A percentile compares a stretch with the other conserved stretches of the same genome.
Evolutionary conservation across 768 basidiomycete genomes (phyloP).

Genomic region (Boletellus sp.): DNA sequence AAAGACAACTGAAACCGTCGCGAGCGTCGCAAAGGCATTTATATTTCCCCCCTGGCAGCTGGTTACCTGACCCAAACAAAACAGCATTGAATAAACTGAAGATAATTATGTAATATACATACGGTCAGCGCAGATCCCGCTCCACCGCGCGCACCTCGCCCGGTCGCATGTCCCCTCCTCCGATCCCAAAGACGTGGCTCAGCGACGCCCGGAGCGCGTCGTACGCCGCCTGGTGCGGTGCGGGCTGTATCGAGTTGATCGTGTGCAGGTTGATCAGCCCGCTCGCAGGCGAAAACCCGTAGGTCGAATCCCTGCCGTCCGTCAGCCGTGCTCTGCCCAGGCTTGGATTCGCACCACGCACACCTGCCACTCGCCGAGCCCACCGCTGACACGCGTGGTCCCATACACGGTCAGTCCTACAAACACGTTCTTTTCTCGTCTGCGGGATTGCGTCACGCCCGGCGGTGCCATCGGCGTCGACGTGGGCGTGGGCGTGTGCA

Average conservation of each 20-base stretch:
- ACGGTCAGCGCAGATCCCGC: not conserved
- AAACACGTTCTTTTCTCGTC: conserved; percentile 56
- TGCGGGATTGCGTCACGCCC: not conserved
- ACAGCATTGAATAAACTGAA: no score
- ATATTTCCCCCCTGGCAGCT: not conserved
- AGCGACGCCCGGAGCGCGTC: conserved; percentile 48
- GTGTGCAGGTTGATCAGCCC: conserved; percentile 63
- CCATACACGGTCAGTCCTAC: conserved; percentile 57
- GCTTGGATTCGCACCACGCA: conserved; percentile 31
- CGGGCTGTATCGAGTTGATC: conserved; percentile 74
- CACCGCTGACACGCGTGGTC: conserved; percentile 58
- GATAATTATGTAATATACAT: conserved; percentile 16
- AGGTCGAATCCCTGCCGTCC: conserved; percentile 57
- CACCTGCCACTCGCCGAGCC: conserved; percentile 69
- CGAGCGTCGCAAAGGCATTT: not conserved
- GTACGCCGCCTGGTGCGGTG: conserved; percentile 69
- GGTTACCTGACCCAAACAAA: conserved; percentile 1
- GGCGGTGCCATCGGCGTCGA: no score
- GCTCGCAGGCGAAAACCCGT: conserved; percentile 63
- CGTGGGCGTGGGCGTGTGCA: conserved; percentile 17
- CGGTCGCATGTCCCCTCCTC: not conserved
- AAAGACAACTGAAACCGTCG: conserved; percentile 5
- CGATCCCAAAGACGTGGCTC: conserved; percentile 21
- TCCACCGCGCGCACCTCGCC: conserved; percentile 2
- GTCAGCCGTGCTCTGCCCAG: not conserved